phyloP scores from a whole-genome alignment of 768 basidiomycete species.

The Leccinum disarticulatum region DNA sequence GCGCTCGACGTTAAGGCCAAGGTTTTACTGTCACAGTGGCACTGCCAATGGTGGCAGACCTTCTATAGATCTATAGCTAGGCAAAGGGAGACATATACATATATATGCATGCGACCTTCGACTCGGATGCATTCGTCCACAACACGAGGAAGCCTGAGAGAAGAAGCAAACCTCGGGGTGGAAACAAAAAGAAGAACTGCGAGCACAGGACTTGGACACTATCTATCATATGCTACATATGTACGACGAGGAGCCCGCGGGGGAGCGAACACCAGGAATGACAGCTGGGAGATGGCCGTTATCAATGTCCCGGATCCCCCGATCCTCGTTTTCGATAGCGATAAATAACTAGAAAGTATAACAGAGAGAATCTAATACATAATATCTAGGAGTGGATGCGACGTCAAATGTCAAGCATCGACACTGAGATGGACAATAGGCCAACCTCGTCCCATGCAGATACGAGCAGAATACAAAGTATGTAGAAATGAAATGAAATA shows the following conservation, averaged over 20 bases:
- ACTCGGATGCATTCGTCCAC: not conserved
- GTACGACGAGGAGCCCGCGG: not conserved
- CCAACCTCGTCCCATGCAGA: not conserved
- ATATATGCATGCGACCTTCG: not conserved
- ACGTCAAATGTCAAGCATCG: not conserved
- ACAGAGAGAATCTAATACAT: not conserved
- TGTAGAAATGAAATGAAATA: not conserved
- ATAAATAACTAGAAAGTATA: not conserved
- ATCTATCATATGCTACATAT: not conserved
- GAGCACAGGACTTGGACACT: not conserved
- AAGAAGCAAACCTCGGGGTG: not conserved
- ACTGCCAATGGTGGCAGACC: not conserved
- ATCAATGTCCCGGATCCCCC: not conserved
- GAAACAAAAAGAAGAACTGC: not conserved
- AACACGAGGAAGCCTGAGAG: not conserved
- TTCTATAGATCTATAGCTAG: not conserved
- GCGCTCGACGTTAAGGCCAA: not conserved
- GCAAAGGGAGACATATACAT: not conserved
- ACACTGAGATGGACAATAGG: not conserved
- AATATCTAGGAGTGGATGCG: not conserved
- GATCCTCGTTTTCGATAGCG: not conserved
- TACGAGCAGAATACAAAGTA: not conserved
- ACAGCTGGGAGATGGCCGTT: not conserved
- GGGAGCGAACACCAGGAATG: not conserved
- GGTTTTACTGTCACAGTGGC: not conserved